These are phyloP conservation scores for Diaporthe longicolla DNA, from an alignment of 2,329 filamentous ascomycete genomes.

Conservation along the genomic window DNA sequence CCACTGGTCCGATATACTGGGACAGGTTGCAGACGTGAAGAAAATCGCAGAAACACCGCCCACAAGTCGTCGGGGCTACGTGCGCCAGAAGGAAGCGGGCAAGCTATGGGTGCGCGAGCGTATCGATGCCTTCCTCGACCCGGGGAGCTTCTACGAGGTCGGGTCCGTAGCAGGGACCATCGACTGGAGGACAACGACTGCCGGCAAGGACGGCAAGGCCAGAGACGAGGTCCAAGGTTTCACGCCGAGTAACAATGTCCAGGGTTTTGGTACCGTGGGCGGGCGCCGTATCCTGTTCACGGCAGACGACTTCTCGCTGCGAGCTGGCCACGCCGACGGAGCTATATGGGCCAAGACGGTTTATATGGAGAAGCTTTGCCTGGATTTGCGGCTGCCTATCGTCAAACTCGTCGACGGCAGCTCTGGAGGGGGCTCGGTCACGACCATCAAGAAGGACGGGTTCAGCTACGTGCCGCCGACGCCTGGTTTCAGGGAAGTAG, in stretches of 20 bases:
- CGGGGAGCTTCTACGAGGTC: constrained; percentile 69
- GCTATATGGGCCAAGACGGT: constrained; percentile 69
- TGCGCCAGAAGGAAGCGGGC: constrained; percentile 74
- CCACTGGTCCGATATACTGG: constrained; percentile 73
- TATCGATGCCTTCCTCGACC: constrained; percentile 70
- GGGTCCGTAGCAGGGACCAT: constrained; percentile 73
- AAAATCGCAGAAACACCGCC: constrained; percentile 69
- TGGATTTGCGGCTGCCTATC: constrained; percentile 70
- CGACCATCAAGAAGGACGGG: constrained; percentile 67
- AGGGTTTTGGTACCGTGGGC: constrained; percentile 67
- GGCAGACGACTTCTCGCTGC: constrained; percentile 74
- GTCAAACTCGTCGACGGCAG: constrained; percentile 76
- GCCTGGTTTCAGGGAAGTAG: constrained; percentile 65
- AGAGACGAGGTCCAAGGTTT: constrained; percentile 65
- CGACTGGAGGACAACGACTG: constrained; percentile 66
- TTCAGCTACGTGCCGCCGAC: constrained; percentile 74
- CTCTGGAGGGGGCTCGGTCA: constrained; percentile 74
- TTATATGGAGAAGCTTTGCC: constrained; percentile 73
- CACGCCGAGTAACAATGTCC: constrained; percentile 73
- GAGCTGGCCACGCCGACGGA: constrained; percentile 75
- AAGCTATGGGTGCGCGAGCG: constrained; percentile 77
- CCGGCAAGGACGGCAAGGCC: constrained; percentile 59
- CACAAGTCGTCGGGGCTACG: constrained; percentile 67
- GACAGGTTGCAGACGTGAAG: constrained; percentile 66
- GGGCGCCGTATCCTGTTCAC: constrained; percentile 71